Evolutionary conservation across 75 land plant species (phyloP).

Genomic region (Pseudotsuga menziesii): DNA sequence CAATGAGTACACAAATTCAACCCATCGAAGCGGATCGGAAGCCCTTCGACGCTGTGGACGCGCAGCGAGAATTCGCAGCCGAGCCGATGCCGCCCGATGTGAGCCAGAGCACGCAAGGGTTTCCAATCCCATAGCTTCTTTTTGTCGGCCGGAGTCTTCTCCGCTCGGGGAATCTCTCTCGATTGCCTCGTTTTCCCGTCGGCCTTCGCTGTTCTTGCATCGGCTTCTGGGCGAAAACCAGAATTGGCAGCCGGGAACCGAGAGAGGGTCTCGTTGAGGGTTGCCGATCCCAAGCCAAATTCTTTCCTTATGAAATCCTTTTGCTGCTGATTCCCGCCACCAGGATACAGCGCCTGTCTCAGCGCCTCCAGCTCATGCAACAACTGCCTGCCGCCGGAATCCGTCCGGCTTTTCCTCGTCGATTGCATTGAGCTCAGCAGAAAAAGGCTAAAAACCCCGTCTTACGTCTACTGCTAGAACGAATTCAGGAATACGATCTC

Average conservation of each 20-base stretch:
- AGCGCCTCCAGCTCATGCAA: conserved; percentile 73
- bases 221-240: conserved; percentile 6
- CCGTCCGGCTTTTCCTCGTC: background rate
- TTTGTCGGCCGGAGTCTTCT: conserved; percentile 16
- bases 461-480: too few relatives aligned
- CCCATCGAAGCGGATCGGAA: conserved; percentile 54
- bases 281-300: background rate
- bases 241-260: conserved; percentile 11
- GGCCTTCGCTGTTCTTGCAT: conserved; percentile 22
- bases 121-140: conserved; percentile 81
- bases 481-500: too few relatives aligned
- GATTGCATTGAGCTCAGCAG: conserved; percentile 12
- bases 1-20: conserved; percentile 52
- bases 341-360: conserved; percentile 64
- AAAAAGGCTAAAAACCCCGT: background rate
- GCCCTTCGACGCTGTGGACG: conserved; percentile 65
- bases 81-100: conserved; percentile 60
- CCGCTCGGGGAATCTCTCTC: conserved; percentile 1
- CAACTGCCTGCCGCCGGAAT: conserved; percentile 27
- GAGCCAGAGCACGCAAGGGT: conserved; percentile 67
- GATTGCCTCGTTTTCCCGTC: background rate
- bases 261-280: conserved; percentile 11
- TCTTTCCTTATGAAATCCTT: conserved; percentile 9
- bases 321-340: conserved; percentile 10
- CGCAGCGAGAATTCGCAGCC: conserved; percentile 69